phyloP scores from a whole-genome alignment of 345 rosid genomes.

The Corchorus capsularis region DNA sequence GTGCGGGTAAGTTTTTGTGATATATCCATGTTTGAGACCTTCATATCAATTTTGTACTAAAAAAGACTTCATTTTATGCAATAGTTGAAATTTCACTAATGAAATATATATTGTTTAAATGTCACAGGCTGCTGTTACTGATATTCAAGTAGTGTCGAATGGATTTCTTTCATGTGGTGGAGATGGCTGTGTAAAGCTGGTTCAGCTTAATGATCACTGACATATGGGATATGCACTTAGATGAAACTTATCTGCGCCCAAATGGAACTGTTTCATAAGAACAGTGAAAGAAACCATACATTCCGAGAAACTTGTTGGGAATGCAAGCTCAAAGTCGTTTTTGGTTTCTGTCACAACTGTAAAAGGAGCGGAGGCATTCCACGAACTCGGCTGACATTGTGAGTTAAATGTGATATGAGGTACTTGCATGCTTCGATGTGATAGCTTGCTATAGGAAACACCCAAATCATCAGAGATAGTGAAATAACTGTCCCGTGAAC shows the following conservation, averaged over 20 bases:
- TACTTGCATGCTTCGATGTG: not conserved
- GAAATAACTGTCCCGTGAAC: not conserved
- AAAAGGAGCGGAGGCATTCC: not conserved
- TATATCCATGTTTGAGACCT: not conserved
- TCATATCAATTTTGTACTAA: not conserved
- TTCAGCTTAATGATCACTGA: slow-evolving; percentile 42
- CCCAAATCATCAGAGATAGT: not conserved
- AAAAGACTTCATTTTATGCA: not conserved
- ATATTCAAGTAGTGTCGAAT: slow-evolving; percentile 68
- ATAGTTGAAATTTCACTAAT: not conserved
- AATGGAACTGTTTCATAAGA: not conserved
- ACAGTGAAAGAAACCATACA: not conserved
- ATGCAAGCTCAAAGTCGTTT: not conserved
- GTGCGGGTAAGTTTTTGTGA: slow-evolving; percentile 56
- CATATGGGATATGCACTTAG: slow-evolving; percentile 6
- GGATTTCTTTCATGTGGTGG: slow-evolving; percentile 92
- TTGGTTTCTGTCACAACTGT: not conserved
- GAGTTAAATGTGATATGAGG: not conserved
- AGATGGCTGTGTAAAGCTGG: slow-evolving; percentile 78
- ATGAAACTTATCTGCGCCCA: not conserved
- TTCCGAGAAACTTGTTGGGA: slow-evolving; percentile 5
- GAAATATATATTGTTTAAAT: slow-evolving; percentile 19
- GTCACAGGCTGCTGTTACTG: slow-evolving; percentile 86
- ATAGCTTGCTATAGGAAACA: not conserved
- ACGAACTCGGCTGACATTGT: not conserved